A percentile compares a stretch with the other conserved stretches of the same genome.
Conservation (phyloP, 345 rosid genomes). For the Corchorus capsularis region DNA sequence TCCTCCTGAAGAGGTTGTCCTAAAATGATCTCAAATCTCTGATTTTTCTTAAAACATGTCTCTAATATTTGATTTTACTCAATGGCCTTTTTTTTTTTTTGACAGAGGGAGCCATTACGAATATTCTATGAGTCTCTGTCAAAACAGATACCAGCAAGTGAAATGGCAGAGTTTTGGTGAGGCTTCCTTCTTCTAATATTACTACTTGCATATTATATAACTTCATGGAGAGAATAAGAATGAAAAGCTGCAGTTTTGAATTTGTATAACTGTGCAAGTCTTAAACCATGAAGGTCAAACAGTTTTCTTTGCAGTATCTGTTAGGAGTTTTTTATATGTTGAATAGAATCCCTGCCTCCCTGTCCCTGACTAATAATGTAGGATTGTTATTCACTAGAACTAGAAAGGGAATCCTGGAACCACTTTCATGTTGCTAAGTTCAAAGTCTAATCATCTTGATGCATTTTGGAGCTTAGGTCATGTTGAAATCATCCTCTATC, state of each 20-base stretch:
- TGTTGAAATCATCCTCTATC: neutral
- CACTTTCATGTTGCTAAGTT: neutral
- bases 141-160: constrained; percentile 79
- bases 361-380: neutral
- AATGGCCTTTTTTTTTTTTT: constrained; percentile 10
- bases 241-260: neutral
- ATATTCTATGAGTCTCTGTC: constrained; percentile 89
- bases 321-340: neutral
- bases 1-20: constrained; percentile 84
- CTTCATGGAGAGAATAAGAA: neutral
- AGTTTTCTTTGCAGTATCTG: neutral
- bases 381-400: neutral
- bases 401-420: neutral
- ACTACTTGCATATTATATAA: neutral
- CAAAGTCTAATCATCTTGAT: neutral
- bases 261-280: neutral
- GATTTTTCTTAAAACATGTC: constrained; percentile 6
- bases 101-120: constrained; percentile 93
- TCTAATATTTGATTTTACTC: constrained; percentile 4
- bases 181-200: constrained; percentile 22
- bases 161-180: constrained; percentile 98
- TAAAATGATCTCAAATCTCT: constrained; percentile 9
- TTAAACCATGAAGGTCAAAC: constrained; percentile 3
- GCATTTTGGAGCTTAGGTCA: neutral
- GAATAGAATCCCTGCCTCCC: neutral